Evolutionary conservation across 192 early-diverging fungal species (phyloP).

Genomic region (Jimgerdemannia lactiflua): DNA sequence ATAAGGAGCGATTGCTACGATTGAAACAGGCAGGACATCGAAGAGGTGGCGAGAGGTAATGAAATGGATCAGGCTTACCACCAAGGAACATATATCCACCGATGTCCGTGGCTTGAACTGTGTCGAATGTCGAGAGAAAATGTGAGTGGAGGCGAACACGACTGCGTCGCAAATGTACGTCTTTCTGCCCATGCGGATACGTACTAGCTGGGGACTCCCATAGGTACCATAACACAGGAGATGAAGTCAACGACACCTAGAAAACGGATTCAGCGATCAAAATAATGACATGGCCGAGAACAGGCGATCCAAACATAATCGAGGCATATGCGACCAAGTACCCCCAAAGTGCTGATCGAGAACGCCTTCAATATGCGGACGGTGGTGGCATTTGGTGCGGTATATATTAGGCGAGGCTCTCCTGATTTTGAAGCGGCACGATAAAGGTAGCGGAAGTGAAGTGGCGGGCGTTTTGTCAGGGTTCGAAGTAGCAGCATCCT

Average conservation of each 20-base stretch:
- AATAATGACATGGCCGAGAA: not conserved
- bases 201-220: constrained; percentile 35
- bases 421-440: no score
- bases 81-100: constrained; percentile 30
- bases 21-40: no score
- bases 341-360: constrained; percentile 27
- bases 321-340: constrained; percentile 1
- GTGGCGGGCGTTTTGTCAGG: no score
- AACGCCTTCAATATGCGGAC: constrained; percentile 27
- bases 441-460: no score
- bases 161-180: not conserved
- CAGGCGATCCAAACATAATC: not conserved
- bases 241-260: constrained; percentile 21
- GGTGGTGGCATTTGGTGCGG: constrained; percentile 21
- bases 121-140: not conserved
- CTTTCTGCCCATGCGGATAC: not conserved
- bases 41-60: no score
- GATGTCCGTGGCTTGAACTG: constrained; percentile 28
- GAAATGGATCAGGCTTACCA: constrained; percentile 12
- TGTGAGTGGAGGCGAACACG: no score
- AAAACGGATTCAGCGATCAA: not conserved
- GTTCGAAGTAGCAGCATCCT: no score
- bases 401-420: constrained; percentile 14
- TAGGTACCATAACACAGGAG: constrained; percentile 27
- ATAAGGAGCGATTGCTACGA: not conserved